phyloP scores from a whole-genome alignment of 2,329 filamentous ascomycete genomes.

The Daldinia eschscholtzii region DNA sequence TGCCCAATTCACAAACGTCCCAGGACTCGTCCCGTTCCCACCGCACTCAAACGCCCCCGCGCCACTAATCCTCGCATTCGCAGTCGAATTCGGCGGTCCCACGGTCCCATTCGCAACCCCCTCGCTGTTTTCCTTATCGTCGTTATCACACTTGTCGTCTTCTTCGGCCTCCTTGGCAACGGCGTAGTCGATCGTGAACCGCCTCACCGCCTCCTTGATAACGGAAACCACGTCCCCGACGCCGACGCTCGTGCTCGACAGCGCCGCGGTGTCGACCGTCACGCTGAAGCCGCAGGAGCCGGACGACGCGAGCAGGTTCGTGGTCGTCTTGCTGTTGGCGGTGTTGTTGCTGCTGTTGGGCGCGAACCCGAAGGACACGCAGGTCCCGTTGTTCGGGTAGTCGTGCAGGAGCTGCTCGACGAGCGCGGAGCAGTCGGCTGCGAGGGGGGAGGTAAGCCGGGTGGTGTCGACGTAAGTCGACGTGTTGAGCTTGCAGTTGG shows the following conservation, averaged over 20 bases:
- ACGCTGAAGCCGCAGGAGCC: conserved; percentile 32
- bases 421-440: conserved; percentile 25
- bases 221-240: conserved; percentile 19
- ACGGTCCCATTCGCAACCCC: background rate
- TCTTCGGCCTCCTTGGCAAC: too few species aligned
- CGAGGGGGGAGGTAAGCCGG: conserved; percentile 13
- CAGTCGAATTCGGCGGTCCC: background rate
- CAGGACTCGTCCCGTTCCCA: background rate
- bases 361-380: background rate
- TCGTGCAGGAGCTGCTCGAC: background rate
- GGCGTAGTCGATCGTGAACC: conserved; percentile 3
- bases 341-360: background rate
- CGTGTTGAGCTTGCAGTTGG: conserved; percentile 14
- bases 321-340: background rate
- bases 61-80: background rate
- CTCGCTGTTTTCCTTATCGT: background rate
- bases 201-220: background rate
- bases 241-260: background rate
- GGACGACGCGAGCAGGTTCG: background rate
- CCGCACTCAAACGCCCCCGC: conserved; percentile 22
- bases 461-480: conserved; percentile 23
- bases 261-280: background rate
- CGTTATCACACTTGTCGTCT: too few species aligned
- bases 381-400: background rate
- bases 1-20: conserved; percentile 27